phyloP scores from a whole-genome alignment of 2,329 filamentous ascomycete species.

The Fusarium graminum region DNA sequence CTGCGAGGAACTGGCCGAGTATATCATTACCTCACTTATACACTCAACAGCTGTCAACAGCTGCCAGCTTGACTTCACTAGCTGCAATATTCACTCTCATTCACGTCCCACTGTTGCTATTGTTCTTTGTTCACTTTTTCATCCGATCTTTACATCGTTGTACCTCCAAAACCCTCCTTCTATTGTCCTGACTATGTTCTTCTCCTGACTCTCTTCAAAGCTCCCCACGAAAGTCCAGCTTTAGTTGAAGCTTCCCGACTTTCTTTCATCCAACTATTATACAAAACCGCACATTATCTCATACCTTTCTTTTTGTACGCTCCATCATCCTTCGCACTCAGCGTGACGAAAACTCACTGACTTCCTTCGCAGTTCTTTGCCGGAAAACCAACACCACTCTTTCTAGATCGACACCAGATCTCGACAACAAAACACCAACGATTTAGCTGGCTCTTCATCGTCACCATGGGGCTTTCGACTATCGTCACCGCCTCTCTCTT shows the following conservation, averaged over 20 bases:
- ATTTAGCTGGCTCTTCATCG: slow-evolving; percentile 55
- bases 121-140: slow-evolving; percentile 27
- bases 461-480: slow-evolving; percentile 62
- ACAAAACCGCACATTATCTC: not conserved
- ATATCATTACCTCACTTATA: slow-evolving; percentile 26
- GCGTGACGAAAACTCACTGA: slow-evolving; percentile 28
- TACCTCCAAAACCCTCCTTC: slow-evolving; percentile 4
- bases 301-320: not conserved
- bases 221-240: slow-evolving; percentile 9
- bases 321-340: not conserved
- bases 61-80: slow-evolving; percentile 14
- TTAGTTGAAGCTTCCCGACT: slow-evolving; percentile 8
- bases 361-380: slow-evolving; percentile 25
- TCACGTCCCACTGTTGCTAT: slow-evolving; percentile 10
- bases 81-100: slow-evolving; percentile 10
- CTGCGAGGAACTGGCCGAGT: not conserved
- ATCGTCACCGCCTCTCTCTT: slow-evolving; percentile 58
- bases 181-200: slow-evolving; percentile 24
- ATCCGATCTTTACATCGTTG: slow-evolving; percentile 12
- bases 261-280: not conserved
- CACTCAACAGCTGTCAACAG: slow-evolving; percentile 14
- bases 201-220: not conserved
- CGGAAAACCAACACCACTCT: slow-evolving; percentile 34
- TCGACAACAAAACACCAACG: slow-evolving; percentile 36
- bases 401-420: slow-evolving; percentile 26